Conservation (phyloP, 495 filamentous ascomycete genomes). For the Hypomontagnella monticulosa region DNA sequence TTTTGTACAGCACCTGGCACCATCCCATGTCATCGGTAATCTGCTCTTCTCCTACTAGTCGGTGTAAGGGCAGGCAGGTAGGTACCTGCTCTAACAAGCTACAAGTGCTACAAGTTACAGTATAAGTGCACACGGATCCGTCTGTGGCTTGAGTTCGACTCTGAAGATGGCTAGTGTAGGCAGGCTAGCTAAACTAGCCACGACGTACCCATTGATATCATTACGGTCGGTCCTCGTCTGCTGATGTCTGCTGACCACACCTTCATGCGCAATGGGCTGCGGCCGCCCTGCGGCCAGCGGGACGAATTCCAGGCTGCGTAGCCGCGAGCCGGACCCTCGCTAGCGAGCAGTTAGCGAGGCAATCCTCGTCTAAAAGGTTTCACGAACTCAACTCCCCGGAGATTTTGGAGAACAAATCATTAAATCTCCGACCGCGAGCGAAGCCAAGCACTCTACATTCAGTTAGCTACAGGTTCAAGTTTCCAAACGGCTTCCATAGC, state of each 20-base stretch:
- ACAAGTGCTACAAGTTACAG: not conserved
- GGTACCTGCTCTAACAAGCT: constrained; percentile 12
- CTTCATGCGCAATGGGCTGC: constrained; percentile 45
- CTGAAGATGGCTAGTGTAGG: constrained; percentile 22
- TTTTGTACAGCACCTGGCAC: constrained; percentile 16
- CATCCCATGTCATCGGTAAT: constrained; percentile 29
- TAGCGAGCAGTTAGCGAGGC: constrained; percentile 28
- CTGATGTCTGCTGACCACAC: constrained; percentile 45
- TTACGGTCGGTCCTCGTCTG: constrained; percentile 18
- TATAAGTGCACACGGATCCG: constrained; percentile 18
- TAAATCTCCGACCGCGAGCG: constrained; percentile 22
- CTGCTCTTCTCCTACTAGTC: constrained; percentile 1
- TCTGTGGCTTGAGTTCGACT: constrained; percentile 29
- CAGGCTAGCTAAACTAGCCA: constrained; percentile 20
- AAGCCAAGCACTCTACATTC: constrained; percentile 3
- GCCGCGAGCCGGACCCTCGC: constrained; percentile 30
- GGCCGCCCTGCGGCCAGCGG: constrained; percentile 45
- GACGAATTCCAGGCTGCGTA: constrained; percentile 35
- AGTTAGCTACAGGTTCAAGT: constrained; percentile 14
- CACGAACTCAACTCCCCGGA: constrained; percentile 32
- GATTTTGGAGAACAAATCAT: constrained; percentile 33
- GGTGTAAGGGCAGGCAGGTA: constrained; percentile 7
- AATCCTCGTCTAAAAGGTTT: constrained; percentile 33
- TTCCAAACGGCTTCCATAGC: constrained; percentile 36
- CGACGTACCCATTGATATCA: constrained; percentile 2